Evolutionary conservation across 1,284 basidiomycete genomes (phyloP).

Genomic region (Leccinum pachyderme): DNA sequence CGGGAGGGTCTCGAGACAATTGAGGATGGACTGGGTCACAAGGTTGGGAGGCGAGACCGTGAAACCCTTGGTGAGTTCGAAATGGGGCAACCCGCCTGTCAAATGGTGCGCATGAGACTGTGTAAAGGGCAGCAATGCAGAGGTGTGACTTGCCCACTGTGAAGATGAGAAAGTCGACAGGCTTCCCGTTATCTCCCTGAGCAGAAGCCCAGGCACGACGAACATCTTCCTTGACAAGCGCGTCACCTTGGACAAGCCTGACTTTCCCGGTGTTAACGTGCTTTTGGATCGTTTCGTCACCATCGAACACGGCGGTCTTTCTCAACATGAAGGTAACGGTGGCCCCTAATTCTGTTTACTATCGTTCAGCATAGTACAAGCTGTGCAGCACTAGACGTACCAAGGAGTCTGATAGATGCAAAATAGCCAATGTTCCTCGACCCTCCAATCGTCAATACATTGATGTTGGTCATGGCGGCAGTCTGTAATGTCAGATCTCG

Average conservation of each 20-base stretch:
- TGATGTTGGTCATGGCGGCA: conserved; percentile 27
- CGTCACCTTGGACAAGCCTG: conserved; percentile 48
- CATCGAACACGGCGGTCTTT: conserved; percentile 40
- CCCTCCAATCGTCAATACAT: conserved; percentile 52
- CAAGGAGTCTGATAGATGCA: conserved; percentile 48
- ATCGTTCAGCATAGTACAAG: background rate
- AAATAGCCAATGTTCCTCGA: conserved; percentile 66
- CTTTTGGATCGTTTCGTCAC: conserved; percentile 41
- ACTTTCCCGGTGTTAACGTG: conserved; percentile 43
- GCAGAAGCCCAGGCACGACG: conserved; percentile 41
- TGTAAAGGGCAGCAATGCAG: background rate
- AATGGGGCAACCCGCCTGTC: conserved; percentile 20
- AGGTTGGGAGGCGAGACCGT: conserved; percentile 28
- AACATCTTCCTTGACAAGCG: conserved; percentile 43
- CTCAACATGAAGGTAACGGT: conserved; percentile 52
- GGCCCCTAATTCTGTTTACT: conserved; percentile 41
- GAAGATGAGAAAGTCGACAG: conserved; percentile 27
- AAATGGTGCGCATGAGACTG: background rate
- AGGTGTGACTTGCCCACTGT: conserved; percentile 22
- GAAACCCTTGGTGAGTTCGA: conserved; percentile 26
- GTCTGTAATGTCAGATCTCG: background rate
- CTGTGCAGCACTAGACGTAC: conserved; percentile 30
- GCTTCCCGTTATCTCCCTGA: conserved; percentile 13
- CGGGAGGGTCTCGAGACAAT: conserved; percentile 30
- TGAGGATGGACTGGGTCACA: conserved; percentile 29